Base-by-base conservation (phyloP, 768 basidiomycete genomes). In the Agrocybe pediades region DNA sequence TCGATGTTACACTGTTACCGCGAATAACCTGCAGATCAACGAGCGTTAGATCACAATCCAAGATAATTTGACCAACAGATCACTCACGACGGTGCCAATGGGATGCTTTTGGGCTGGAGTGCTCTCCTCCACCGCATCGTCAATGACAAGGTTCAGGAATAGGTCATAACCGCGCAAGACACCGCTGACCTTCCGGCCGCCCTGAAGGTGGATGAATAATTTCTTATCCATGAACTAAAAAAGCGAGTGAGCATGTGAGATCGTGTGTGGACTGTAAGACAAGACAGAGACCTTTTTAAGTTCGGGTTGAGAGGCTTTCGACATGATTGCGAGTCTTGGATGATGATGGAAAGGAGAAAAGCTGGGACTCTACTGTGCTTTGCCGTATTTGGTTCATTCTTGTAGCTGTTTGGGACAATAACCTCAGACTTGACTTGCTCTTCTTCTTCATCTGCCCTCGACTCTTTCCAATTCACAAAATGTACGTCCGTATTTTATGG, bases 201-300 rank as follows among this genome's bases (percentile, higher is more conserved):
- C 93, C 68, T 97, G 95, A 6, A 99, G 78, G 74, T 96, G 86
- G 65, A 99, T 79, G 72, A 95, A 95, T 62, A 98, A 76, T 66
- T 89, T 91, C 78, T 98, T 96, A 83, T 99, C 97, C 95, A 99
- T 98, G 69, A 97, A 99, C 92, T 98, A 49, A 40, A 36, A 26
- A 46, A 50, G 40, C 62, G 45, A 27, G 16, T 50, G 13, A 46
- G 44, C 26, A 50, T 50, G 9, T 19, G 23, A 19, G 40, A 26
- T 19, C 15, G 7, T 21, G 9, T 9, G 5, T n/a, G 27, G 26
- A 13, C n/a, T 41, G 42, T 24, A 39, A 25, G 44, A 30, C 46
- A 20, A 51, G 19, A 54, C 60, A n/a, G n/a, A n/a, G n/a, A 95
- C 96, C 87, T 96, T 98, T 83, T 97, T 98, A 56, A 98, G 82